A percentile compares a stretch with the other conserved stretches of the same genome.
Conservation (phyloP, 179 eudicot genomes). For the Camellia oleifera region DNA sequence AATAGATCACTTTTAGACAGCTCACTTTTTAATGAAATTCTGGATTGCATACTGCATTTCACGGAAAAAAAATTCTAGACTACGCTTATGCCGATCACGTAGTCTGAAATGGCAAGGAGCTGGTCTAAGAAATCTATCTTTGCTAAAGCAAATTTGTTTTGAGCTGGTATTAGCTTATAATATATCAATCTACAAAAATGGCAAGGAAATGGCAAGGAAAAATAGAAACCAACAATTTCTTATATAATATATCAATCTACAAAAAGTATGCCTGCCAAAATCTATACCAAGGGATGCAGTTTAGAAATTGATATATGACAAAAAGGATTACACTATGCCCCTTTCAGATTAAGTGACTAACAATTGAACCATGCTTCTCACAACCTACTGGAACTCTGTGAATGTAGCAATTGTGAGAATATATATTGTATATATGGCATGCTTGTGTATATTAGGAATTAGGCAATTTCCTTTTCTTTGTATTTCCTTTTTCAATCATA, state of each 20-base stretch:
- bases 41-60: neutral
- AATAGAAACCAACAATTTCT: too few relatives aligned
- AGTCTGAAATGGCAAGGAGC: neutral
- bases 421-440: too few relatives aligned
- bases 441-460: too few relatives aligned
- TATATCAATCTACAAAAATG: neutral
- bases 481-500: too few relatives aligned
- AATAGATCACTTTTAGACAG: neutral
- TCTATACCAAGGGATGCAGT: neutral
- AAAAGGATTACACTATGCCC: neutral
- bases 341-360: neutral
- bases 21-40: neutral
- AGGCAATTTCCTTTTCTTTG: too few relatives aligned
- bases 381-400: conserved; percentile 5
- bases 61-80: neutral
- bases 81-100: neutral
- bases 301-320: neutral
- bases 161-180: neutral
- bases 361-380: neutral
- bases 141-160: neutral
- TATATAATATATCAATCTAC: neutral
- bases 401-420: neutral
- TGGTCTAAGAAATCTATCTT: neutral
- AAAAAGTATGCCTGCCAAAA: neutral
- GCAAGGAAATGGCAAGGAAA: neutral